Evolutionary conservation across 1,139 yeast genomes (phyloP).

Genomic region (Candida neerlandica): DNA sequence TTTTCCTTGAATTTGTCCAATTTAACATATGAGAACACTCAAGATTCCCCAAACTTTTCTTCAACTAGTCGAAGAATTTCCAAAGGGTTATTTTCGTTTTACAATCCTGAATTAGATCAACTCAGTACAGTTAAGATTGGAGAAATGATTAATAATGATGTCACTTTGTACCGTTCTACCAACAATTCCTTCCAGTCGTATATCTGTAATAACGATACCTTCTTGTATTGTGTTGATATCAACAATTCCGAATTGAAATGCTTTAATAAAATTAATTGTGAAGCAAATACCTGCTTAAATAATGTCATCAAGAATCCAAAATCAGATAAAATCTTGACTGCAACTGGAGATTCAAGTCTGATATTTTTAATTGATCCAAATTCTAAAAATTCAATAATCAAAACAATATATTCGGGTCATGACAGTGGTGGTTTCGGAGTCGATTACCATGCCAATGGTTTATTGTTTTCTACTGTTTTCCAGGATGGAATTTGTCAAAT

Average conservation of each 20-base stretch:
- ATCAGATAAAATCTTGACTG: slow-evolving; percentile 32
- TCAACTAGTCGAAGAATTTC: slow-evolving; percentile 23
- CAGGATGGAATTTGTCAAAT: slow-evolving; percentile 82
- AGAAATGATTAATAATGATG: slow-evolving; percentile 81
- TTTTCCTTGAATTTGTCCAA: slow-evolving; percentile 31
- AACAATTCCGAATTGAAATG: slow-evolving; percentile 46
- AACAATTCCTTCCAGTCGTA: slow-evolving; percentile 52
- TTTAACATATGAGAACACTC: slow-evolving; percentile 16
- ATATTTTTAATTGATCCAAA: slow-evolving; percentile 42
- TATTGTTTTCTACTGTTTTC: slow-evolving; percentile 75
- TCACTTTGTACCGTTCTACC: slow-evolving; percentile 52
- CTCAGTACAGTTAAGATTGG: slow-evolving; percentile 64
- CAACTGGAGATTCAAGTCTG: slow-evolving; percentile 45
- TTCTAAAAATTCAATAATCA: slow-evolving; percentile 22
- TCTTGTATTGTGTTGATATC: slow-evolving; percentile 67
- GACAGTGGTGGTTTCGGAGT: slow-evolving; percentile 90
- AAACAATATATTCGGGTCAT: slow-evolving; percentile 54
- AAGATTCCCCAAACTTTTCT: slow-evolving; percentile 15
- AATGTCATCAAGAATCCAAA: slow-evolving; percentile 39
- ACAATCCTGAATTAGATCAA: slow-evolving; percentile 49
- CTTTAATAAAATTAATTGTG: slow-evolving; percentile 35
- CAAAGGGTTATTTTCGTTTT: slow-evolving; percentile 66
- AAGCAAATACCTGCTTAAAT: slow-evolving; percentile 42
- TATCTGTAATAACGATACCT: slow-evolving; percentile 81
- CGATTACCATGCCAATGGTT: slow-evolving; percentile 73